Evolutionary conservation across 805 yeast species (phyloP).

Genomic region (Schwanniomyces yamadae): DNA sequence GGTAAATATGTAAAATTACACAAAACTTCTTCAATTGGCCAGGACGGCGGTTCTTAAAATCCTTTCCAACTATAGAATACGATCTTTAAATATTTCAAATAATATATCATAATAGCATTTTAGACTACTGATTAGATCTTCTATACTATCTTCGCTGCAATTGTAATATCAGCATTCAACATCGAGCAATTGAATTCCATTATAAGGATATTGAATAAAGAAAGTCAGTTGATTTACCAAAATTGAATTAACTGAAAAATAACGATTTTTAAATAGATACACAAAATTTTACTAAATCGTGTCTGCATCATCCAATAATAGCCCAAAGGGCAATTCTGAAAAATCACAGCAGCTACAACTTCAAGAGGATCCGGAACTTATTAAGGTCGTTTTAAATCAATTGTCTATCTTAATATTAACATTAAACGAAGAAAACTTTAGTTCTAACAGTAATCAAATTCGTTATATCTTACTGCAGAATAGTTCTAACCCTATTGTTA

Average conservation of each 20-base stretch:
- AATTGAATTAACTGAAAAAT: not conserved
- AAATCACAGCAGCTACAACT: conserved; percentile 9
- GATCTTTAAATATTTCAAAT: no score
- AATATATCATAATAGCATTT: conserved; percentile 7
- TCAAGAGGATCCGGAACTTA: conserved; percentile 25
- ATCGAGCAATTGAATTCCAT: conserved; percentile 3
- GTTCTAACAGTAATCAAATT: conserved; percentile 43
- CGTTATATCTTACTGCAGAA: conserved; percentile 41
- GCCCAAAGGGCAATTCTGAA: conserved; percentile 41
- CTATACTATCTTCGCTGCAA: no score
- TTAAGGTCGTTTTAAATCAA: conserved; percentile 49
- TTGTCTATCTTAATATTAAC: conserved; percentile 50
- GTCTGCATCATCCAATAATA: conserved; percentile 29
- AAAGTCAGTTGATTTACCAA: conserved; percentile 1
- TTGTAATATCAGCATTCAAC: no score
- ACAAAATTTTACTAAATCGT: conserved; percentile 22
- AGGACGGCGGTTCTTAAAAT: conserved; percentile 2
- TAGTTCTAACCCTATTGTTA: conserved; percentile 14
- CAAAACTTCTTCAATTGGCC: conserved; percentile 6
- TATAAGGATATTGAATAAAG: conserved; percentile 1
- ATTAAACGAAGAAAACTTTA: conserved; percentile 40
- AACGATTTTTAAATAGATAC: no score
- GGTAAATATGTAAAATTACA: conserved; percentile 7
- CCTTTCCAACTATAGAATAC: not conserved
- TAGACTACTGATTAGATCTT: conserved; percentile 45